These are phyloP conservation scores for Xylaria curta DNA, from an alignment of 495 filamentous ascomycete species.

Conservation along the genomic window DNA sequence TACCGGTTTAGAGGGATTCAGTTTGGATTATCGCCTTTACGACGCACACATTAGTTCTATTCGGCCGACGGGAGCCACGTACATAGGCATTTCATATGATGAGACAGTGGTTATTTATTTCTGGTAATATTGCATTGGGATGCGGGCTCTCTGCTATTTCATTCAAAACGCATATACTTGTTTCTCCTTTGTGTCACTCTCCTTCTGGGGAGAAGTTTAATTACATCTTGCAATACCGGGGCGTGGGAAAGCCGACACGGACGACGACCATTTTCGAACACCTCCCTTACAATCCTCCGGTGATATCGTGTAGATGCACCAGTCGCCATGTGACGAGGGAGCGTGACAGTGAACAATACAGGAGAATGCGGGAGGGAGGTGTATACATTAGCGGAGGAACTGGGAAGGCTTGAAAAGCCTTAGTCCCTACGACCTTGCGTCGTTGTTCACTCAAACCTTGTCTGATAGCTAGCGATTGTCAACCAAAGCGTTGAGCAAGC, in stretches of 20 bases:
- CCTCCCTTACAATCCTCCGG: background rate
- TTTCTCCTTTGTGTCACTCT: conserved; percentile 24
- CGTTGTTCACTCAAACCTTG: conserved; percentile 6
- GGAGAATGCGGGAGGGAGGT: conserved; percentile 1
- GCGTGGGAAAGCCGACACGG: background rate
- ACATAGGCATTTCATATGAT: conserved; percentile 46
- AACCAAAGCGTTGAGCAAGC: conserved; percentile 11
- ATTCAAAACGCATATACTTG: conserved; percentile 41
- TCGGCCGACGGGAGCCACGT: conserved; percentile 38
- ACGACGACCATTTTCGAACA: background rate
- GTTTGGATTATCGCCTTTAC: conserved; percentile 44
- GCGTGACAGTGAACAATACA: background rate
- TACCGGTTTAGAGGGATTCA: conserved; percentile 42
- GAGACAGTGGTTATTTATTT: conserved; percentile 44
- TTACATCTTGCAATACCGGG: conserved; percentile 21
- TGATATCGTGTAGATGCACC: background rate
- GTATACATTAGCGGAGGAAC: conserved; percentile 11
- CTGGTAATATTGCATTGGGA: conserved; percentile 52
- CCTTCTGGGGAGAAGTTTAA: background rate
- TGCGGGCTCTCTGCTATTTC: conserved; percentile 41
- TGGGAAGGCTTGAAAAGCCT: background rate
- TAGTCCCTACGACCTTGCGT: conserved; percentile 4
- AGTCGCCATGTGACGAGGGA: background rate
- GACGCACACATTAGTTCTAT: conserved; percentile 45
- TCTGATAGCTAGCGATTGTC: conserved; percentile 13